A percentile compares a stretch with the other conserved stretches of the same genome.
phyloP scores from a whole-genome alignment of 192 early-diverging fungal genomes.

The Funneliformis geosporum region DNA sequence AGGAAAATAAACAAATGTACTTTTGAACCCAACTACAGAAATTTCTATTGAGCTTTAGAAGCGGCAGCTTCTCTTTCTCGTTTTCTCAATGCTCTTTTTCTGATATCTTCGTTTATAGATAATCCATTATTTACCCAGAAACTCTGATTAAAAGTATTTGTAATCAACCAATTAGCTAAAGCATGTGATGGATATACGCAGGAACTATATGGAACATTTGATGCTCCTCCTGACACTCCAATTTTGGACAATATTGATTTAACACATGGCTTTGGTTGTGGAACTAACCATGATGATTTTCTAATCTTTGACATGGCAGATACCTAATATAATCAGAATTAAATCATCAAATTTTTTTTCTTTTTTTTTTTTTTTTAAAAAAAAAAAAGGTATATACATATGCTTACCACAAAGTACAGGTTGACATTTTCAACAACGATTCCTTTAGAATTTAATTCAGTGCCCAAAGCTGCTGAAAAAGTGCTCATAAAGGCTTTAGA shows the following conservation, averaged over 20 bases:
- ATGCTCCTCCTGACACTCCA: conserved; percentile 66
- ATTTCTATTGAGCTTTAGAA: conserved; percentile 41
- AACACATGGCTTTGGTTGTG: conserved; percentile 81
- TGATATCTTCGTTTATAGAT: conserved; percentile 64
- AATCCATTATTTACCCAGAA: conserved; percentile 62
- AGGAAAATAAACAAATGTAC: conserved; percentile 13
- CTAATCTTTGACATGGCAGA: conserved; percentile 94
- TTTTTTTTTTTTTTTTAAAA: background rate
- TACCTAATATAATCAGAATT: conserved; percentile 13
- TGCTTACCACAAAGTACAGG: conserved; percentile 87
- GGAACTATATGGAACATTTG: conserved; percentile 59
- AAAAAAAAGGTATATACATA: background rate
- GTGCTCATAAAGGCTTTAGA: conserved; percentile 89
- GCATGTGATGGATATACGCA: conserved; percentile 73
- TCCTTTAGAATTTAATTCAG: conserved; percentile 68
- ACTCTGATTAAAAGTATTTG: conserved; percentile 56
- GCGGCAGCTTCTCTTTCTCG: conserved; percentile 61
- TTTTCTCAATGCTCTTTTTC: conserved; percentile 74
- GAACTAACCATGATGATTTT: conserved; percentile 75
- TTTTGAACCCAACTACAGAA: no score
- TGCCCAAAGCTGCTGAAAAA: conserved; percentile 87
- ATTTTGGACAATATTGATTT: conserved; percentile 66
- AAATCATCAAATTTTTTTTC: no score
- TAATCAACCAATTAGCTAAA: conserved; percentile 66
- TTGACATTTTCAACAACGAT: conserved; percentile 91